Evolutionary conservation across 169 alveolate genomes (phyloP).

Genomic region (Cystoisospora suis): DNA sequence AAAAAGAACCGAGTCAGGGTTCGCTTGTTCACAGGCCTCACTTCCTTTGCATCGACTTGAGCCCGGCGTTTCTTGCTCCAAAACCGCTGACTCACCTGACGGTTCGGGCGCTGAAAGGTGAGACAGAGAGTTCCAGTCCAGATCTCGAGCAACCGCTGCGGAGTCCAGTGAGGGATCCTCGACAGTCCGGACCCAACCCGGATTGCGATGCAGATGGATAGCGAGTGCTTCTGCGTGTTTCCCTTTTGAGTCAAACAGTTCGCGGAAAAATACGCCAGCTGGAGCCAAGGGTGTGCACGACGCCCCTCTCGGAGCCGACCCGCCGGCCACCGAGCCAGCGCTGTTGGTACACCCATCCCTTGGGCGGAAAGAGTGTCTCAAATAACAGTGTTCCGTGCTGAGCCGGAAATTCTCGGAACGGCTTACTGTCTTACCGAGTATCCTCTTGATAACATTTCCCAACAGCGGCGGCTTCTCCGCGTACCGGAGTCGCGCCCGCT

Average conservation of each 20-base stretch:
- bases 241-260: neutral
- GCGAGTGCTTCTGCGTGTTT: neutral
- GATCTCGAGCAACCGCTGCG: neutral
- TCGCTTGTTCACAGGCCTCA: neutral
- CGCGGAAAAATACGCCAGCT: neutral
- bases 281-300: too few relatives aligned
- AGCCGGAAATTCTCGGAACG: constrained; percentile 6
- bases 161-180: neutral
- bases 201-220: neutral
- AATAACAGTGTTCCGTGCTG: neutral
- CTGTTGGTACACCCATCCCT: neutral
- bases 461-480: neutral
- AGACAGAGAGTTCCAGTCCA: neutral
- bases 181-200: neutral
- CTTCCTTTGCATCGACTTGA: neutral
- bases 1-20: neutral
- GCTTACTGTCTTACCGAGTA: neutral
- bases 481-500: constrained; percentile 7
- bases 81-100: neutral
- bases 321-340: neutral
- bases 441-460: neutral
- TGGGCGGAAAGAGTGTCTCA: neutral
- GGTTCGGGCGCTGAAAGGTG: neutral
- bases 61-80: neutral
- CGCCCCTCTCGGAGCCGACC: too few relatives aligned